Evolutionary conservation across 2,329 filamentous ascomycete genomes (phyloP).

Genomic region (Nemania sp.): DNA sequence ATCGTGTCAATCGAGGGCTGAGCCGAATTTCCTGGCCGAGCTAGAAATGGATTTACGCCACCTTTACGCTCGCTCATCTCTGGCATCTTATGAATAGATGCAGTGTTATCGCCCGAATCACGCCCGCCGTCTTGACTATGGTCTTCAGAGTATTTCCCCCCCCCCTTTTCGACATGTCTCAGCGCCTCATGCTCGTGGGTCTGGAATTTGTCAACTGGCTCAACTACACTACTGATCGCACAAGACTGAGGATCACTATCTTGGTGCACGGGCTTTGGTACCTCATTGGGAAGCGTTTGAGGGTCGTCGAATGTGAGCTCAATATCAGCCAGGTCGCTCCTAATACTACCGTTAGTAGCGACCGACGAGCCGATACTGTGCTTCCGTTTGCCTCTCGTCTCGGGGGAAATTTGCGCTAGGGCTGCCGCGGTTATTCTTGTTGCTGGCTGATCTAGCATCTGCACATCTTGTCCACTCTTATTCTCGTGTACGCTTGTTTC

Average conservation of each 20-base stretch:
- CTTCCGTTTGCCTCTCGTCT: slow-evolving; percentile 43
- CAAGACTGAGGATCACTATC: slow-evolving; percentile 18
- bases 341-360: slow-evolving; percentile 48
- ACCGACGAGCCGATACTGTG: slow-evolving; percentile 48
- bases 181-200: slow-evolving; percentile 33
- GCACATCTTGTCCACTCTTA: slow-evolving; percentile 34
- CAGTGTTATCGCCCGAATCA: slow-evolving; percentile 24
- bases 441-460: slow-evolving; percentile 23
- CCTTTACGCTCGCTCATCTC: slow-evolving; percentile 60
- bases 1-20: slow-evolving; percentile 49
- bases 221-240: slow-evolving; percentile 40
- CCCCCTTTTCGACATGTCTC: slow-evolving; percentile 25
- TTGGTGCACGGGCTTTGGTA: neutral
- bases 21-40: slow-evolving; percentile 38
- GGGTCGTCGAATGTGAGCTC: slow-evolving; percentile 45
- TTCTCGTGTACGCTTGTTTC: slow-evolving; percentile 45
- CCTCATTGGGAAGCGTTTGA: slow-evolving; percentile 22
- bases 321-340: slow-evolving; percentile 44
- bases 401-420: slow-evolving; percentile 36
- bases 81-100: slow-evolving; percentile 49
- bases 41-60: slow-evolving; percentile 46
- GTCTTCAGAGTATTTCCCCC: slow-evolving; percentile 37
- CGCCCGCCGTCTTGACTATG: slow-evolving; percentile 35
- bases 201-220: slow-evolving; percentile 40
- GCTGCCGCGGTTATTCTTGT: slow-evolving; percentile 37